phyloP scores from a whole-genome alignment of 257 asterid species.

The Jacaranda copaia region DNA sequence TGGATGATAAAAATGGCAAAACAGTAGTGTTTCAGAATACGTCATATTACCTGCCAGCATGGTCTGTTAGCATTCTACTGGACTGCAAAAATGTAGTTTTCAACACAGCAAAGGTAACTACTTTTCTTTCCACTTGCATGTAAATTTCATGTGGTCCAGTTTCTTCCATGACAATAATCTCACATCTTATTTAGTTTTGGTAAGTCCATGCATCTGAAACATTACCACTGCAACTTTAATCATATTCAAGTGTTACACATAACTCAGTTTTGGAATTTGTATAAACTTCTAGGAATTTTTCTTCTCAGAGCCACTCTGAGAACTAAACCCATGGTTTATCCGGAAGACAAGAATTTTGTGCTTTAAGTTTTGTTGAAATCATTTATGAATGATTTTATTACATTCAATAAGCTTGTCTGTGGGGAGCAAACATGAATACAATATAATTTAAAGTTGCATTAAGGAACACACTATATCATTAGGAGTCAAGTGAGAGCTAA shows the following conservation, averaged over 20 bases:
- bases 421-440: not conserved
- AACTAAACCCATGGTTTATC: not conserved
- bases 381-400: conserved; percentile 12
- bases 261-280: conserved; percentile 18
- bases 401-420: not conserved
- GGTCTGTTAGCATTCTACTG: conserved; percentile 93
- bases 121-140: conserved; percentile 23
- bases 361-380: conserved; percentile 24
- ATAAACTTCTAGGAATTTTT: too few relatives aligned
- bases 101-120: conserved; percentile 88
- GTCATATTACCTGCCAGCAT: conserved; percentile 78
- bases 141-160: conserved; percentile 20
- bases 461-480: conserved; percentile 4
- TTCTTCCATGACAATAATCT: conserved; percentile 28
- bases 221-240: not conserved
- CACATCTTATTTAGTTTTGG: conserved; percentile 9
- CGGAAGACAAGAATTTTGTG: not conserved
- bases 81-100: conserved; percentile 86
- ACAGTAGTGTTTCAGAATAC: conserved; percentile 65
- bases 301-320: conserved; percentile 4
- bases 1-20: conserved; percentile 73
- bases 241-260: not conserved
- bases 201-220: conserved; percentile 19
- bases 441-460: not conserved
- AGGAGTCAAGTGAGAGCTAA: not conserved